Conservation (phyloP, 2,329 filamentous ascomycete genomes). For the Ascochyta lentis region DNA sequence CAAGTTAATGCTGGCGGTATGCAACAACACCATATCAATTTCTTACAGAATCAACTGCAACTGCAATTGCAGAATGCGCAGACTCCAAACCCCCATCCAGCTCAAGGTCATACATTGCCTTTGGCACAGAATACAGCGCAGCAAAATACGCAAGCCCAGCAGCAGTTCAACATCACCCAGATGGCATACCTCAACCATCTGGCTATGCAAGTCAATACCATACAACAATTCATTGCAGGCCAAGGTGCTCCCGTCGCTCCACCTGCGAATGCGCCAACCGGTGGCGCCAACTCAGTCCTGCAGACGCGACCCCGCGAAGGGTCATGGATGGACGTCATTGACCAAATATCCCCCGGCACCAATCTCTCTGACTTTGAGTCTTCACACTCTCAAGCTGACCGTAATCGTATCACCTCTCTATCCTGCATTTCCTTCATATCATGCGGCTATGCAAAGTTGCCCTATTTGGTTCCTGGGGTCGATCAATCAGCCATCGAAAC, state of each 20-base stretch:
- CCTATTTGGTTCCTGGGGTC: constrained; percentile 25
- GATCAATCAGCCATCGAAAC: constrained; percentile 46
- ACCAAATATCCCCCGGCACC: constrained; percentile 57
- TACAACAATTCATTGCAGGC: constrained; percentile 8
- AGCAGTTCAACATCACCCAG: constrained; percentile 1
- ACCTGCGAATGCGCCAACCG: constrained; percentile 6
- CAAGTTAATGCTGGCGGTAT: constrained; percentile 22
- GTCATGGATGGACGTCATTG: constrained; percentile 60
- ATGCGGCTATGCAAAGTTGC: constrained; percentile 65
- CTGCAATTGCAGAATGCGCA: constrained; percentile 18
- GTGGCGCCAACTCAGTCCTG: constrained; percentile 34
- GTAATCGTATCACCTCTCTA: constrained; percentile 43
- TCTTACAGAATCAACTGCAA: constrained; percentile 26
- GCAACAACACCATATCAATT: constrained; percentile 24
- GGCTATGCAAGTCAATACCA: constrained; percentile 1
- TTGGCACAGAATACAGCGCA: neutral
- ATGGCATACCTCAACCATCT: neutral
- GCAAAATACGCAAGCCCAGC: constrained; percentile 13
- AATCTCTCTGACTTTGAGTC: constrained; percentile 53
- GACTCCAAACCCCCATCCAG: constrained; percentile 1
- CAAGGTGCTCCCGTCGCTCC: constrained; percentile 9
- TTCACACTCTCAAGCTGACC: constrained; percentile 40
- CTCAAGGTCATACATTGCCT: neutral
- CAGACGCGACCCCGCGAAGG: constrained; percentile 48
- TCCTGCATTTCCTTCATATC: constrained; percentile 61